Conservation (phyloP, 1,284 basidiomycete genomes). For the Lignosus rhinocerotis region DNA sequence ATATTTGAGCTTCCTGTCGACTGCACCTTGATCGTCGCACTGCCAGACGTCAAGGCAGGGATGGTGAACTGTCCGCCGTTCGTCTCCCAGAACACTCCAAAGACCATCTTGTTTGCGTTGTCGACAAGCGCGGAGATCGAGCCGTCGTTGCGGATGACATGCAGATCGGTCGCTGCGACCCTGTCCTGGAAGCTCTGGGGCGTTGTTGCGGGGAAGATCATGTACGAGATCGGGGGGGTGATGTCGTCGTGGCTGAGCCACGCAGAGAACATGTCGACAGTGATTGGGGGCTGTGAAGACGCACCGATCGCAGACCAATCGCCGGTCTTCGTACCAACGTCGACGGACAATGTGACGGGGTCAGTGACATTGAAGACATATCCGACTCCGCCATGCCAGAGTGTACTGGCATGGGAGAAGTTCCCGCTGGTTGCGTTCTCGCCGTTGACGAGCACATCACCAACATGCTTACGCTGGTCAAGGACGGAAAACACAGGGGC, state of each 20-base stretch:
- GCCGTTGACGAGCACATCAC: conserved; percentile 47
- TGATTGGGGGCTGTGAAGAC: conserved; percentile 50
- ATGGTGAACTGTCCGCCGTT: conserved; percentile 31
- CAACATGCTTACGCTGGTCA: conserved; percentile 55
- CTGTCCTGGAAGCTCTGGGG: conserved; percentile 36
- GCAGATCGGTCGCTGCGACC: conserved; percentile 27
- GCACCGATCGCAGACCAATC: conserved; percentile 65
- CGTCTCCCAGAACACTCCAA: conserved; percentile 38
- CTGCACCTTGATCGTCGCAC: conserved; percentile 41
- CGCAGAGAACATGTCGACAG: conserved; percentile 62
- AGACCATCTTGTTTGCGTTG: conserved; percentile 27
- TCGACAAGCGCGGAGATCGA: conserved; percentile 39
- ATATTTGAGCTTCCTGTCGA: conserved; percentile 45
- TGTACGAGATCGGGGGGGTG: conserved; percentile 44
- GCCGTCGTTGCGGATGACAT: conserved; percentile 40
- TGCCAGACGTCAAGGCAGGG: conserved; percentile 12
- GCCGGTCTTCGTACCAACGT: conserved; percentile 50
- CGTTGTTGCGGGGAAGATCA: conserved; percentile 51
- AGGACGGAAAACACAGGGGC: conserved; percentile 62
- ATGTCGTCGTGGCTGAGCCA: conserved; percentile 50
- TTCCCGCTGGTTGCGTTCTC: conserved; percentile 32
- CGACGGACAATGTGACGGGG: conserved; percentile 42
- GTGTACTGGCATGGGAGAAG: conserved; percentile 37
- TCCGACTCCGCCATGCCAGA: conserved; percentile 62
- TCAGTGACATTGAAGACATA: conserved; percentile 43